phyloP scores from a whole-genome alignment of 2,329 filamentous ascomycete genomes.

The Neurospora crassa region DNA sequence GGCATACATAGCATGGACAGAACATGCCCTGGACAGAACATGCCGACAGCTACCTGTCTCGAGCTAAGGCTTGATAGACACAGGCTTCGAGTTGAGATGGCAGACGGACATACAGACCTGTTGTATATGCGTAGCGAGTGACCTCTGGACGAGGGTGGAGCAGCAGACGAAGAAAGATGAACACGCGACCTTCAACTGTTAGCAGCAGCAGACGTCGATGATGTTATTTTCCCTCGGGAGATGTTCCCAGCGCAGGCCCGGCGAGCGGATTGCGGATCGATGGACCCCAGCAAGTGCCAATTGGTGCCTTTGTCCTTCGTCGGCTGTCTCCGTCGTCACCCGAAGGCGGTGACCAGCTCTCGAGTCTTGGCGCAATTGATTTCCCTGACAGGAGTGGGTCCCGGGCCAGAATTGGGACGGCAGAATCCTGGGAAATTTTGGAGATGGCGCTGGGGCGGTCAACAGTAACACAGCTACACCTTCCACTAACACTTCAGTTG shows the following conservation, averaged over 20 bases:
- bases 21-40: neutral
- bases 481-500: neutral
- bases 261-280: neutral
- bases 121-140: neutral
- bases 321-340: conserved; percentile 21
- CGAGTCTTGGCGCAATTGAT: neutral
- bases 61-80: neutral
- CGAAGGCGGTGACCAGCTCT: conserved; percentile 33
- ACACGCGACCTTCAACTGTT: neutral
- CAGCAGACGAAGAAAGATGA: neutral
- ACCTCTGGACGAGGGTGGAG: neutral
- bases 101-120: neutral
- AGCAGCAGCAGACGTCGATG: conserved; percentile 13
- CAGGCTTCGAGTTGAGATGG: neutral
- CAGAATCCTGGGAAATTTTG: conserved; percentile 39
- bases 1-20: neutral
- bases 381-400: neutral
- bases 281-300: neutral
- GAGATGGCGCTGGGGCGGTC: conserved; percentile 6
- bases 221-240: conserved; percentile 19
- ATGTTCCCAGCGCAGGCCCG: neutral
- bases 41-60: neutral
- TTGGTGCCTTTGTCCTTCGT: conserved; percentile 2
- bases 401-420: conserved; percentile 17
- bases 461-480: neutral